Evolutionary conservation across 768 basidiomycete genomes (phyloP).

Genomic region (Rhizopogon sp.): DNA sequence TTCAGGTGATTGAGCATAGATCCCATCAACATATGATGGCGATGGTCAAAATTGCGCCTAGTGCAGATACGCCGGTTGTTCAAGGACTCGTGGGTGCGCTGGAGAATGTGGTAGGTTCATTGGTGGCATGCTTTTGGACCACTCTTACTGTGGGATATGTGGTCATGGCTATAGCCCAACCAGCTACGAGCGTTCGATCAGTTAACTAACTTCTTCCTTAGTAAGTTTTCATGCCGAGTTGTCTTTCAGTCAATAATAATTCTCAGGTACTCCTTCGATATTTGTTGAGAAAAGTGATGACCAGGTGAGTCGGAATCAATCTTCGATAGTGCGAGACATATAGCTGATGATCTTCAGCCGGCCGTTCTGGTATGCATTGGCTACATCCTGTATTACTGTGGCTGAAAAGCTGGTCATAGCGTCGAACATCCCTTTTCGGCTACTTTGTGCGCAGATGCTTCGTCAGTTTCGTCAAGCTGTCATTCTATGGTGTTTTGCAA

Average conservation of each 20-base stretch:
- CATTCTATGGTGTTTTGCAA: slow-evolving; percentile 64
- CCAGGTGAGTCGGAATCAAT: slow-evolving; percentile 32
- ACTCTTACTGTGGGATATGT: neutral
- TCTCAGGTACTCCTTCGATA: slow-evolving; percentile 49
- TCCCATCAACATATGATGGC: slow-evolving; percentile 45
- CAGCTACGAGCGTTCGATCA: slow-evolving; percentile 52
- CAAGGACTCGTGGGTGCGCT: slow-evolving; percentile 43
- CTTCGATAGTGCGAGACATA: neutral
- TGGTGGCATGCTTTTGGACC: neutral
- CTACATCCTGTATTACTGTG: neutral
- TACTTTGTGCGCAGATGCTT: slow-evolving; percentile 77
- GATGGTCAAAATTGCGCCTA: slow-evolving; percentile 41
- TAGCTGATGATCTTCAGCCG: slow-evolving; percentile 10
- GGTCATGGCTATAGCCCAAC: slow-evolving; percentile 31
- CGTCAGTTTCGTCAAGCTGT: slow-evolving; percentile 70
- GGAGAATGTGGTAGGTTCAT: slow-evolving; percentile 30
- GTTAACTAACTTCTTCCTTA: slow-evolving; percentile 56
- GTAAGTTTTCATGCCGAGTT: slow-evolving; percentile 13
- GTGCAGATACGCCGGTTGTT: slow-evolving; percentile 36
- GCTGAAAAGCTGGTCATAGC: slow-evolving; percentile 31
- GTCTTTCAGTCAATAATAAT: neutral
- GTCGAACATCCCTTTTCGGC: slow-evolving; percentile 73
- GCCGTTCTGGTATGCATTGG: slow-evolving; percentile 18
- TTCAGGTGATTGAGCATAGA: slow-evolving; percentile 61
- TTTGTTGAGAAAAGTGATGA: slow-evolving; percentile 56